Percentiles rank a stretch among this genome's conserved stretches.
phyloP scores from a whole-genome alignment of 1,284 basidiomycete species.

The Inonotus obliquus region DNA sequence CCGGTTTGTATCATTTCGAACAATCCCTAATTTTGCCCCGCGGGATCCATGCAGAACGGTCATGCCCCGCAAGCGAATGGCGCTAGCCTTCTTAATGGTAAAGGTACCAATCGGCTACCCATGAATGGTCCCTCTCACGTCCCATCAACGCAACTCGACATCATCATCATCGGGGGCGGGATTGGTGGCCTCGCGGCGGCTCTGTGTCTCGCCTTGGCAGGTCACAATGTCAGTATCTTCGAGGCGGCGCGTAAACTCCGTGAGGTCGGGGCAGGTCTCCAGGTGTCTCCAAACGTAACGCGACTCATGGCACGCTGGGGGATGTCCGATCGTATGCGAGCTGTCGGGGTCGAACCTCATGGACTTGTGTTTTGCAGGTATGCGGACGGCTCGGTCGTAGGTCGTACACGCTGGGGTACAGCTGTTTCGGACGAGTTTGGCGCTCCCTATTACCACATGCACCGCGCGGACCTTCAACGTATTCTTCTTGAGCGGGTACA shows the following conservation, averaged over 20 bases:
- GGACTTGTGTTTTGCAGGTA: conserved; percentile 43
- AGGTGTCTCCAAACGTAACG: conserved; percentile 44
- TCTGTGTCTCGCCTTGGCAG: conserved; percentile 41
- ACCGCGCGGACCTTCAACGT: conserved; percentile 47
- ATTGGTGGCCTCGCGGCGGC: conserved; percentile 47
- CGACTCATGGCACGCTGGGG: conserved; percentile 51
- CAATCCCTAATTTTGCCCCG: background rate
- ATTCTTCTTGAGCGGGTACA: conserved; percentile 39
- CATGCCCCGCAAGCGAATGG: background rate
- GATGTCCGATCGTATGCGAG: conserved; percentile 36
- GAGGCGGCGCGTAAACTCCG: conserved; percentile 25
- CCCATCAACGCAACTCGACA: conserved; percentile 30
- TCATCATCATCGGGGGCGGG: conserved; percentile 48
- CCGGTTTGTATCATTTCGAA: background rate
- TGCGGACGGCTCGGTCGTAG: conserved; percentile 39
- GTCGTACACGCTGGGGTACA: conserved; percentile 39
- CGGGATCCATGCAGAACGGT: background rate
- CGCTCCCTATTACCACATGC: conserved; percentile 51
- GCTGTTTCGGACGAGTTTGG: conserved; percentile 37
- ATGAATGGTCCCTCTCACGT: conserved; percentile 28
- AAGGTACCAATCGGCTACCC: background rate
- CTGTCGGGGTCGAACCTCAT: conserved; percentile 38
- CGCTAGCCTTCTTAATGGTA: background rate
- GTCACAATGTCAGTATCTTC: conserved; percentile 47
- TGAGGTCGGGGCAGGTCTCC: conserved; percentile 44